Evolutionary conservation across 164 flowering plant genomes (phyloP), one percentile per base, ranked within the genome.

Genomic region (Aristolochia californica): DNA sequence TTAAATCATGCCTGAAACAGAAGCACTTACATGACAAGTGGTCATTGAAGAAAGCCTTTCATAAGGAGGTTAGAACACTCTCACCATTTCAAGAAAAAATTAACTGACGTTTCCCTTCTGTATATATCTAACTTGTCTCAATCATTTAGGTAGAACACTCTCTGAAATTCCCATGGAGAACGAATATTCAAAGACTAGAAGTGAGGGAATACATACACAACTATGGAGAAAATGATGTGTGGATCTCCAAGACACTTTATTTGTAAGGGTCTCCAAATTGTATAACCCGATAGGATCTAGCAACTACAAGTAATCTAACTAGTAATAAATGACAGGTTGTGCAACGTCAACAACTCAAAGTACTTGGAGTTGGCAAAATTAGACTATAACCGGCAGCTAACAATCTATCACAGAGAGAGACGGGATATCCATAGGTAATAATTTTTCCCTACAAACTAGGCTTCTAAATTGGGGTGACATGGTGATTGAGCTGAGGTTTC

Each of bases 221-320:
- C n/a, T 57, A 57, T 43, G 60, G 60, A n/a, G 50, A 57, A 48
- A 25, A 45, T 48, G 61, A 58, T 58, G 61, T 58, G 38, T 58
- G 61, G 61, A 58, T 58, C 23, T 48, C 43, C 22, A 58, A 47
- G 38, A 20, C 23, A 10, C 12, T 58, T 27, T 58, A 58, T 27
- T 11, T 24, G 59, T 56, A 56, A 21, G 28, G 18, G 20, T 53
- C 21, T 4, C 16, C 18, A 24, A 20, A 38, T 8, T 17, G 15
- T 7, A 7, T 14, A 23, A 18, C 3, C 9, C 27, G 2, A 15
- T 18, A 0, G 15, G 4, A n/a, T 50, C 24, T 3, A 50, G 18
- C 23, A 13, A 4, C 22, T 13, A 50, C 17, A 50, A 22, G 2
- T 17, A 17, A 7, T 51, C 13, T 50, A 7, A 5, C 23, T 50